phyloP scores from a whole-genome alignment of 148 eudicot genomes.

The Linanthus parryae region DNA sequence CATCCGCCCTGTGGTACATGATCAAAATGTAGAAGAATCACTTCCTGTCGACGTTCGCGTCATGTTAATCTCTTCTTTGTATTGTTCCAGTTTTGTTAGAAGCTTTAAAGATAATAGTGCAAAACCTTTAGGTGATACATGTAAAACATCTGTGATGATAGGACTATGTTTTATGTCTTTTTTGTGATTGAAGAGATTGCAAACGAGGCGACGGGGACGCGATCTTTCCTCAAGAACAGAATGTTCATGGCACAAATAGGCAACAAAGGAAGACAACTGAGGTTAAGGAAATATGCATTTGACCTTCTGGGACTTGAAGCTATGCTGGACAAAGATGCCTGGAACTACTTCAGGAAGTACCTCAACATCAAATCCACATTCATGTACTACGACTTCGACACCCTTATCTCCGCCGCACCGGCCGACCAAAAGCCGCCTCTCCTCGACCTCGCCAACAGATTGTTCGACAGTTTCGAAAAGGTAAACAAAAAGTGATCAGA shows the following conservation, averaged over 20 bases:
- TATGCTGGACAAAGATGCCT: slow-evolving; percentile 59
- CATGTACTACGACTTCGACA: slow-evolving; percentile 82
- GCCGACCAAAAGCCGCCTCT: slow-evolving; percentile 55
- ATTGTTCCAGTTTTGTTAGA: no score
- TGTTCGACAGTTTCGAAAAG: slow-evolving; percentile 73
- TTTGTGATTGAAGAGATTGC: slow-evolving; percentile 40
- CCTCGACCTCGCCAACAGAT: slow-evolving; percentile 61
- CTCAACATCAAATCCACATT: slow-evolving; percentile 62
- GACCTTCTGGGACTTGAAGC: slow-evolving; percentile 85
- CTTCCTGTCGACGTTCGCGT: no score
- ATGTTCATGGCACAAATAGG: slow-evolving; percentile 72
- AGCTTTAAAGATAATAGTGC: no score
- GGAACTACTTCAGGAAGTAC: slow-evolving; percentile 59
- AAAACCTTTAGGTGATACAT: no score
- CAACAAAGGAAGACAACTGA: slow-evolving; percentile 37
- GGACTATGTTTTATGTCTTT: neutral
- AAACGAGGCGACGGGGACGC: slow-evolving; percentile 78
- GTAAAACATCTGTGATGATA: no score
- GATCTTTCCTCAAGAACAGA: slow-evolving; percentile 61
- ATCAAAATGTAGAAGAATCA: no score
- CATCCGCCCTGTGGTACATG: no score
- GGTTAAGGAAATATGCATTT: slow-evolving; percentile 63
- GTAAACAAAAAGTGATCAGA: slow-evolving; percentile 33
- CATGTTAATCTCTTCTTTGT: no score
- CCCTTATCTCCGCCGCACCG: slow-evolving; percentile 63